Base-by-base conservation (phyloP, 2,329 filamentous ascomycete genomes). In the Aspergillus carbonarius region DNA sequence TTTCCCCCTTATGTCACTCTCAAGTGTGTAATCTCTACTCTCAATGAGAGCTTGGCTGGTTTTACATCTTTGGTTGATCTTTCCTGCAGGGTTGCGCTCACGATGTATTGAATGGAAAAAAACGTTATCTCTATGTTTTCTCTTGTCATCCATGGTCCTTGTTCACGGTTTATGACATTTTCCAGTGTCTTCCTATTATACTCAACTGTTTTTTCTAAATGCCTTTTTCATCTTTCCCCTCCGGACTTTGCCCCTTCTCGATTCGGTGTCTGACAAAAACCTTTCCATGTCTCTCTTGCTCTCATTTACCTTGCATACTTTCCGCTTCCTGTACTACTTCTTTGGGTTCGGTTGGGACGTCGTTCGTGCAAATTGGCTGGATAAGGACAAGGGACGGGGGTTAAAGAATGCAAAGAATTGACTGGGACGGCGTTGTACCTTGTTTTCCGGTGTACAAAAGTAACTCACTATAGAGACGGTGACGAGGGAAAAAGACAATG, bases 11-110 rank as follows among this genome's bases (percentile, higher is more conserved):
- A 58, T 68, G 65, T 68, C 65, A 64, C 67, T 68, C 66, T 70
- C 66, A 68, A 70, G 65, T 71, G 70, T 75, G 73, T 76, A 75
- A 74, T 75, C 72, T 75, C 69, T 74, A 72, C 72, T 75, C 70
- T 72, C 68, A 66, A 64, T 66, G 70, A 71, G 72, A 73, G 69
- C 70, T 72, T 72, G 72, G 71, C 66, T 73, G 71, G 70, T 61
- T 70, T 69, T 67, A 48, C 57, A 64, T 65, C 59, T 55, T 54
- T 59, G 62, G 51, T 66, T 62, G 57, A 63, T 65, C 44, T 62
- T 66, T 58, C 62, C 58, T 55, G 63, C 65, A 58, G 59, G 64
- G 60, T 65, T 68, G 67, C 69, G 67, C 67, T 72, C 63, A 69
- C 61, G 68, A 71, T 70, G 70, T 74, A 74, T 67, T 72, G 72